Evolutionary conservation across 1,284 basidiomycete genomes (phyloP), one percentile per base, ranked within the genome.

Genomic region (Peniophora sp.): DNA sequence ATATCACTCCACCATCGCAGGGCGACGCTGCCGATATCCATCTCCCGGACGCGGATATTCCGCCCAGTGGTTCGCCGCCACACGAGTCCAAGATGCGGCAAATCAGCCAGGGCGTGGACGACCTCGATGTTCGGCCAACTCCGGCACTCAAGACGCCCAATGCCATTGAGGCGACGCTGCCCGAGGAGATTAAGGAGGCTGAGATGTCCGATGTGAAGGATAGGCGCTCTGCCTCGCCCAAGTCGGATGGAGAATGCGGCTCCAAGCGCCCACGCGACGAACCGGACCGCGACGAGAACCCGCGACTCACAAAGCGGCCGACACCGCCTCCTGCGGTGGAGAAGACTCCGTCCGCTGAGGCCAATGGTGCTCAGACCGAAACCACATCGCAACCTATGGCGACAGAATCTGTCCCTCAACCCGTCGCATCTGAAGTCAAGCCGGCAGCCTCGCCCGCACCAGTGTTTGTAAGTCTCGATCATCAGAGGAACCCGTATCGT

Each of bases 31-130:
- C 24, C 32, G 22, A 49, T 22, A 52, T 52, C 17, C 39, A 47
- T 23, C 46, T 35, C n/a, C 49, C 50, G 43, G 48, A 24, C 37
- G 43, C 35, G 32, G 52, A 47, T 48, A 50, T 56, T 5, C 71
- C 66, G 14, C 59, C 74, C 47, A 72, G 71, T 49, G 73, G 71
- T 36, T 88, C 86, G 18, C 86, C 85, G 1, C 83, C 81, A 2
- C 76, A 81, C 54, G 85, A 88, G 66, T 76, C 80, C 54, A 80
- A 80, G 68, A 81, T 85, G 52, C 76, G 82, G 46, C 83, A 86
- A 66, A 86, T 88, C 60, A 87, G 83, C 55, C 81, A 81, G 58
- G 82, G 83, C 34, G 84, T 88, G 22, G 84, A 86, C 62, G 85
- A 88, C 62, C 74, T 87, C 57, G 74, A 74, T 64, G 80, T 75